A percentile compares a stretch with the other conserved stretches of the same genome.
Evolutionary conservation across 768 basidiomycete genomes (phyloP).

Genomic region (Collybiopsis luxurians): DNA sequence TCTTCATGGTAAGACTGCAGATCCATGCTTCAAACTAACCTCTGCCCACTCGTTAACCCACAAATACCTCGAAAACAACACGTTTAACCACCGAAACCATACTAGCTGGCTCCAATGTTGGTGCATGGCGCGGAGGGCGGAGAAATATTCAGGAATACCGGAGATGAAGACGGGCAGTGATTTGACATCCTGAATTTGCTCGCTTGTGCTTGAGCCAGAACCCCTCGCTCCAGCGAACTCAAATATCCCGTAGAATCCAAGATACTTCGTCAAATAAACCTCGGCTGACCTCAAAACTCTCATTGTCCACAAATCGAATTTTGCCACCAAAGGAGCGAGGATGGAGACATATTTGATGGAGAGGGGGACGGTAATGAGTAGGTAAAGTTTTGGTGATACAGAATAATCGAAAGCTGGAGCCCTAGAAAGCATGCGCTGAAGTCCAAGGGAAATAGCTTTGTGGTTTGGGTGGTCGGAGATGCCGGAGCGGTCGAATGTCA

Average conservation of each 20-base stretch:
- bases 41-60: constrained; percentile 87
- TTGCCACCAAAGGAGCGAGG: constrained; percentile 48
- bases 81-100: constrained; percentile 89
- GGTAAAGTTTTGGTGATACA: constrained; percentile 49
- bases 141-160: constrained; percentile 51
- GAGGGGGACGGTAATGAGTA: constrained; percentile 57
- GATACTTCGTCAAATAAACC: constrained; percentile 10
- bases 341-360: constrained; percentile 59
- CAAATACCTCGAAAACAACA: constrained; percentile 82
- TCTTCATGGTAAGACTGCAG: too few species aligned
- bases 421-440: constrained; percentile 38
- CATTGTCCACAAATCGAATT: constrained; percentile 37
- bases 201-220: background rate
- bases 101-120: constrained; percentile 73
- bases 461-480: constrained; percentile 91
- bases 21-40: too few species aligned
- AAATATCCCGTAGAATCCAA: background rate
- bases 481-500: constrained; percentile 80
- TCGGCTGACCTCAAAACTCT: constrained; percentile 24
- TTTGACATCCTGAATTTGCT: background rate
- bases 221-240: background rate
- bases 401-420: constrained; percentile 16
- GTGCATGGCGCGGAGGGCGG: constrained; percentile 65
- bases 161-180: constrained; percentile 51
- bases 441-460: constrained; percentile 61